Percentiles rank a stretch among this genome's conserved stretches.
These are phyloP conservation scores for Acrodontium crateriforme DNA, from an alignment of 2,329 filamentous ascomycete genomes.

Conservation along the genomic window DNA sequence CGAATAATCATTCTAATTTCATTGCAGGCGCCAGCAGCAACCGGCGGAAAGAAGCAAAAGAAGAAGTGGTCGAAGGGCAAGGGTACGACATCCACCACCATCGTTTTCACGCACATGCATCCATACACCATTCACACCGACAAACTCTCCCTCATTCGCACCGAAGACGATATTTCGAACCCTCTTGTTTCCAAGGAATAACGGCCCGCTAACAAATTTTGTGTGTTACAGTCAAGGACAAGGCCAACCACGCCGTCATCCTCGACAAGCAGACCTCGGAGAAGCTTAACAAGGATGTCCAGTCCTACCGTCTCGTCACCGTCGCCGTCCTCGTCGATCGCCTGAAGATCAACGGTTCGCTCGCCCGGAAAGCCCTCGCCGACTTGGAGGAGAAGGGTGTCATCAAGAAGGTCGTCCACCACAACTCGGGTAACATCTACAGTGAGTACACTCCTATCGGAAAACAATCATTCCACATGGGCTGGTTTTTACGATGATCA, in stretches of 20 bases:
- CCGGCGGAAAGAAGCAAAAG: slow-evolving; percentile 68
- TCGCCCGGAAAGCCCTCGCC: slow-evolving; percentile 76
- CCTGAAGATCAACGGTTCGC: slow-evolving; percentile 99
- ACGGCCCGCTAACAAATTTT: slow-evolving; percentile 17
- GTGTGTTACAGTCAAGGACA: slow-evolving; percentile 98
- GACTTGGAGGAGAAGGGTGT: slow-evolving; percentile 96
- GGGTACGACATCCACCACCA: slow-evolving; percentile 21
- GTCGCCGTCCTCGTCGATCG: slow-evolving; percentile 97
- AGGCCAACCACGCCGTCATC: slow-evolving; percentile 98
- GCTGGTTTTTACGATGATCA: no score
- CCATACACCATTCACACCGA: slow-evolving; percentile 2
- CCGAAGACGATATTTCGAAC: no score
- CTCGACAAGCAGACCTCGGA: slow-evolving; percentile 96
- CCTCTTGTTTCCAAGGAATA: no score
- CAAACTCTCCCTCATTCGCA: no score
- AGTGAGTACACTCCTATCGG: no score
- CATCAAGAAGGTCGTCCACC: slow-evolving; percentile 94
- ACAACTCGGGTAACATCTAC: slow-evolving; percentile 99
- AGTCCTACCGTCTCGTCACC: slow-evolving; percentile 99
- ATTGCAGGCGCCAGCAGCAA: slow-evolving; percentile 27
- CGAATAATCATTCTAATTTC: neutral
- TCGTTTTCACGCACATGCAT: slow-evolving; percentile 4
- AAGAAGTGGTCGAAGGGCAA: slow-evolving; percentile 60
- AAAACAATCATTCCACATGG: no score
- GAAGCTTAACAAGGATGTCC: slow-evolving; percentile 99